Evolutionary conservation across 371 early-diverging fungal species (phyloP).

Genomic region (Globomyces sp.): DNA sequence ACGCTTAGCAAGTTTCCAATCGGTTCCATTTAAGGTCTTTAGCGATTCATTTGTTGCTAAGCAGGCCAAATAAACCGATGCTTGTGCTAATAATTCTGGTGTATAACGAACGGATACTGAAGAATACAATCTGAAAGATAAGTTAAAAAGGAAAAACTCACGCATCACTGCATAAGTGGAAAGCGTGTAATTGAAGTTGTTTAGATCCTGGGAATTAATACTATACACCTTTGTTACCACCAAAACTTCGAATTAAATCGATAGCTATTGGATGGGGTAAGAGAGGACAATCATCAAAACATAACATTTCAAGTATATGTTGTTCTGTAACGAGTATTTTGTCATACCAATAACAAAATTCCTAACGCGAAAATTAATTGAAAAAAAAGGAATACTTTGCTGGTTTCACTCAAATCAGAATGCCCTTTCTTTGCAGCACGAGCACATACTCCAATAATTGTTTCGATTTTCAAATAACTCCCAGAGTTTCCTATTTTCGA

Average conservation of each 20-base stretch:
- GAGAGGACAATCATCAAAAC: constrained; percentile 11
- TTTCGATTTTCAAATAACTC: constrained; percentile 13
- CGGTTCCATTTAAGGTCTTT: constrained; percentile 5
- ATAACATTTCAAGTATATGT: constrained; percentile 1
- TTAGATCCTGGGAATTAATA: constrained; percentile 14
- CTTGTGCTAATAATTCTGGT: constrained; percentile 10
- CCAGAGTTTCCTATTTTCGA: constrained; percentile 21
- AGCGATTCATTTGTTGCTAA: background rate
- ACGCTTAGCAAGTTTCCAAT: constrained; percentile 9
- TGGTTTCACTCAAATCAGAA: constrained; percentile 6
- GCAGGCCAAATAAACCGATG: constrained; percentile 2
- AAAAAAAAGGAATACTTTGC: background rate
- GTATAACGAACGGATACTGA: constrained; percentile 11
- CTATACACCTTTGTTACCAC: constrained; percentile 1
- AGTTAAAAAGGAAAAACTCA: constrained; percentile 4
- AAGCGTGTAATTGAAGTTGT: constrained; percentile 4
- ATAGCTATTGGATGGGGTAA: constrained; percentile 14
- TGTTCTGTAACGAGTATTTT: background rate
- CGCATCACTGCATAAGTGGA: constrained; percentile 13
- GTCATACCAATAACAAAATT: constrained; percentile 7
- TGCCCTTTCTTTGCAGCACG: constrained; percentile 8
- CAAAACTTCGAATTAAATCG: background rate
- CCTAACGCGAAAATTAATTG: background rate
- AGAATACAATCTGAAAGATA: constrained; percentile 5
- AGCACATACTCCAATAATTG: constrained; percentile 3